phyloP scores from a whole-genome alignment of 176 grass and related monocot species.

The Phragmites australis region DNA sequence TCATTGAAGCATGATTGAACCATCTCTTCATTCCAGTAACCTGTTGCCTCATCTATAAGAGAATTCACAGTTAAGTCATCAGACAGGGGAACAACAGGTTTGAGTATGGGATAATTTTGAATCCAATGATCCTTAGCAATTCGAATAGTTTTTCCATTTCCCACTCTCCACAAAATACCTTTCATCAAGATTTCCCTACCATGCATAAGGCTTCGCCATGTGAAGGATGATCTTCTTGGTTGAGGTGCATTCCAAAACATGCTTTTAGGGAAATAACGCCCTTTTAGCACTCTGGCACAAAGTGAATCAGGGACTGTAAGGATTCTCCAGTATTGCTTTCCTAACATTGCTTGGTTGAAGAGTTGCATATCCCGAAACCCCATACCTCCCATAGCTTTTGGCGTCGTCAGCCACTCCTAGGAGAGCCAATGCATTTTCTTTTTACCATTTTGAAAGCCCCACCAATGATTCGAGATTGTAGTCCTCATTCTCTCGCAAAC shows the following conservation, averaged over 20 bases:
- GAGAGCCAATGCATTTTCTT: neutral
- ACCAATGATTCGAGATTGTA: neutral
- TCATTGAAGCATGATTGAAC: neutral
- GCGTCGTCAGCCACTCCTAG: neutral
- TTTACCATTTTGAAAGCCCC: neutral
- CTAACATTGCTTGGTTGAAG: neutral
- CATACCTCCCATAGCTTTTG: neutral
- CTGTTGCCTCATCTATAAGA: neutral
- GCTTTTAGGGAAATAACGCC: neutral
- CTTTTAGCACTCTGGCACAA: neutral
- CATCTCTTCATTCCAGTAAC: neutral
- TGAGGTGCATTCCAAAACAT: neutral
- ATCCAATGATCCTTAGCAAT: neutral
- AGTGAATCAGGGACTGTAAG: neutral
- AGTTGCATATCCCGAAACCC: neutral
- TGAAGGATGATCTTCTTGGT: neutral
- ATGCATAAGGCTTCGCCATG: neutral
- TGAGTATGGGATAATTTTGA: neutral
- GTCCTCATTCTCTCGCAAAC: neutral
- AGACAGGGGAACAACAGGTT: neutral
- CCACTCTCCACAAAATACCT: neutral
- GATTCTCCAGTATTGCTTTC: neutral
- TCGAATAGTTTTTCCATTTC: neutral
- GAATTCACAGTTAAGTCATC: neutral
- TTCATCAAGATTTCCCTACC: neutral